Percentiles rank a stretch among this genome's conserved stretches.
phyloP scores from a whole-genome alignment of 768 basidiomycete genomes.

The Calocybe cyanea region DNA sequence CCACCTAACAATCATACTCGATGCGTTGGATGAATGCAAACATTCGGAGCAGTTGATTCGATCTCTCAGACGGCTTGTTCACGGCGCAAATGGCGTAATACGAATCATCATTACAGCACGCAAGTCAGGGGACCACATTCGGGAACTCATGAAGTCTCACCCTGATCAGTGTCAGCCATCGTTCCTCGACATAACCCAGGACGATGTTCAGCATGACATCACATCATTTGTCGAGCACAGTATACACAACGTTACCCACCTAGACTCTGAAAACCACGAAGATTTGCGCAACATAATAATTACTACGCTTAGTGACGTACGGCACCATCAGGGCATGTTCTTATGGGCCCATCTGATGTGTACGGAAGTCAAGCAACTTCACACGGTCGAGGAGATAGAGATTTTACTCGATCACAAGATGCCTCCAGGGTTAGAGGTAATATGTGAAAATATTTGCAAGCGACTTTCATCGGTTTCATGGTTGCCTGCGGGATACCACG shows the following conservation, averaged over 20 bases:
- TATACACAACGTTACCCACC: background rate
- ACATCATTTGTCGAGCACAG: background rate
- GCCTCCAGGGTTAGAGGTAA: background rate
- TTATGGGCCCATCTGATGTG: constrained; percentile 6
- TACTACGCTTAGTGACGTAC: background rate
- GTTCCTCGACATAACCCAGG: background rate
- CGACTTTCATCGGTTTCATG: constrained; percentile 1
- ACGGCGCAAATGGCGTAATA: background rate
- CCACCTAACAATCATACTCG: background rate
- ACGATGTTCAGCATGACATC: constrained; percentile 5
- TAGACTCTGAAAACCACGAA: background rate
- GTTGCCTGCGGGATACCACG: background rate
- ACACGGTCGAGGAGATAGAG: background rate
- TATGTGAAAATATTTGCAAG: constrained; percentile 1
- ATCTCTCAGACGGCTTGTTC: constrained; percentile 1
- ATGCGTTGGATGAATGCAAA: constrained; percentile 6
- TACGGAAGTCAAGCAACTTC: background rate
- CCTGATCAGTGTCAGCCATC: too few relatives aligned
- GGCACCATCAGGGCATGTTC: constrained; percentile 7
- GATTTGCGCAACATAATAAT: background rate
- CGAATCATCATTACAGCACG: constrained; percentile 1
- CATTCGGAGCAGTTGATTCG: background rate
- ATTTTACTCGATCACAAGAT: background rate
- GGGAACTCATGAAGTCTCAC: background rate
- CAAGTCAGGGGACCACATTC: constrained; percentile 4